Evolutionary conservation across 306 rosid species (phyloP).

Genomic region (Casuarina glauca): DNA sequence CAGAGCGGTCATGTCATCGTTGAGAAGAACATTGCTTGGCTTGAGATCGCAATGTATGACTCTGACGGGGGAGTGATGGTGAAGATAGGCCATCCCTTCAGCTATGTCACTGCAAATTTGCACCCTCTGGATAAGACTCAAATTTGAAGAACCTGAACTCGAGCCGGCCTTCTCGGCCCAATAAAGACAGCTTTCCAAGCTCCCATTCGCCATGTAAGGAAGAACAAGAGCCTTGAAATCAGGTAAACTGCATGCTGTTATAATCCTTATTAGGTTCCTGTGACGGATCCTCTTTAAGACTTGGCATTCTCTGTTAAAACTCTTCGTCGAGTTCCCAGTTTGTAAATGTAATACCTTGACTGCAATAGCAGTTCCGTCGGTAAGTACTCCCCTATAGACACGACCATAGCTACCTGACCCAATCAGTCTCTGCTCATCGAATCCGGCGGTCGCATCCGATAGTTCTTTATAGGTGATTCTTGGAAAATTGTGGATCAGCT

Average conservation of each 20-base stretch:
- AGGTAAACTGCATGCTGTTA: constrained; percentile 73
- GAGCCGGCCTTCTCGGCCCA: constrained; percentile 36
- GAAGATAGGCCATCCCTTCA: constrained; percentile 82
- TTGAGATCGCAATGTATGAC: constrained; percentile 77
- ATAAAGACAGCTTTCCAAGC: constrained; percentile 61
- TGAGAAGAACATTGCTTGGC: constrained; percentile 71
- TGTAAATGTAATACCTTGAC: constrained; percentile 62
- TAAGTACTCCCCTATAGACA: constrained; percentile 57
- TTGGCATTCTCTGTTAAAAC: constrained; percentile 67
- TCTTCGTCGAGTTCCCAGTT: constrained; percentile 63
- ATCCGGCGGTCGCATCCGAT: constrained; percentile 61
- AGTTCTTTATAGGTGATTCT: constrained; percentile 62
- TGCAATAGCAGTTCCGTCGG: constrained; percentile 53
- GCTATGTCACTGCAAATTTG: constrained; percentile 74
- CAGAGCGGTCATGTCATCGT: constrained; percentile 71
- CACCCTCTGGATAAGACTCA: constrained; percentile 62
- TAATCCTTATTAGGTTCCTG: constrained; percentile 65
- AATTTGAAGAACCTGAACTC: constrained; percentile 45
- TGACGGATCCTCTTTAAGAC: constrained; percentile 73
- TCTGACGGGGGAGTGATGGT: constrained; percentile 69
- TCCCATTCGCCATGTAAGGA: constrained; percentile 74
- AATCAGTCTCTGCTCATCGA: constrained; percentile 51
- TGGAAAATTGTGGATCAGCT: constrained; percentile 51
- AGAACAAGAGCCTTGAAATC: constrained; percentile 78
- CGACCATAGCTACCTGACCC: constrained; percentile 66